Base-by-base conservation (phyloP, 495 filamentous ascomycete species). In the Rhypophila decipiens region DNA sequence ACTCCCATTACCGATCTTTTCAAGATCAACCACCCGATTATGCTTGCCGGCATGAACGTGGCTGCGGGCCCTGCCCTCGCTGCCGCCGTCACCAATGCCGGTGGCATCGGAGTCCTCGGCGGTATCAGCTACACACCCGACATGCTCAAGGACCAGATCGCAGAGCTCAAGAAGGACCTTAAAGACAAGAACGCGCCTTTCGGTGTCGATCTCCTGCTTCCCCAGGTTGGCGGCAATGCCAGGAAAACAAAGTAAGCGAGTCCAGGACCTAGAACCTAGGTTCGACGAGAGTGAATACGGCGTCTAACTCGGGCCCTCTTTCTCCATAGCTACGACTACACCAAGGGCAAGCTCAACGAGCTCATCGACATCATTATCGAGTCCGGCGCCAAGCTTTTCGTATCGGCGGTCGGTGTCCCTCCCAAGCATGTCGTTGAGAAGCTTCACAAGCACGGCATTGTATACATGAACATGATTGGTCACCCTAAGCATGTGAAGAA, bases 381-480 rank as follows among this genome's bases (percentile, higher is more conserved):
- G 60, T 86, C 82, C 45, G 87, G 87, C 45, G 87, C 90, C 47
- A 87, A 83, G 71, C 80, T 97, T 46, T 98, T 98, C 71, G 94
- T 98, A 60, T 95, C 86, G 53, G 93, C 93, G 62, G 87, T 98
- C 65, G 93, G 93, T 66, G 85, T 98, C 5, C 89, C 93, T 21
- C 91, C 94, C 44, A 86, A 86, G 63, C 69, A 78, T 48, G 83
- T 96, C 50, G 93, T 98, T 50, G 87, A 97, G 39, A 82, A 75
- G 53, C 82, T 98, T 27, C 93, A 98, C 78, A 78, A 80, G 52
- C 74, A 79, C 60, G 90, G 90, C 45, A 77, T 98, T 51, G 76
- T 95, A 45, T 95, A 91, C 80, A 98, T 98, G 93, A 98, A 98
- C 82, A 98, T 98, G 93, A 94, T 98, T 65, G 93, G 91, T 47